Conservation (phyloP, 257 asterid species). For the Ballota nigra region DNA sequence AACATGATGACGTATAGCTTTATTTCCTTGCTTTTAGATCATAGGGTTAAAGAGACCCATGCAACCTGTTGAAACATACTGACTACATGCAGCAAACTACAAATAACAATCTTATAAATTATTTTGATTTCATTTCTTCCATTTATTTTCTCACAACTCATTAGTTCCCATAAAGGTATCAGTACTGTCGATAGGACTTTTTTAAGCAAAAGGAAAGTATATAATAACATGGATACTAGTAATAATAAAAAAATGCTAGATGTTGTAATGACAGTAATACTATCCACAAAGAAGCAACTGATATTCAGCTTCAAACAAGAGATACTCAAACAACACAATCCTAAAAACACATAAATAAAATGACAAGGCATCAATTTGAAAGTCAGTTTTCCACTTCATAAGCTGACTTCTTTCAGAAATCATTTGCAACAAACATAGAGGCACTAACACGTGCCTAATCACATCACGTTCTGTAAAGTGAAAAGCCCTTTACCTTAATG, state of each 20-base stretch:
- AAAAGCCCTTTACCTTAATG: conserved; percentile 55
- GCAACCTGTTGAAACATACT: not conserved
- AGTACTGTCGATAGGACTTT: not conserved
- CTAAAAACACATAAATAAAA: conserved; percentile 1
- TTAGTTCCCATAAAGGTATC: not conserved
- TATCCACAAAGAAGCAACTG: not conserved
- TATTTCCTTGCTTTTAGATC: not conserved
- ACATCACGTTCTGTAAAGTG: not conserved
- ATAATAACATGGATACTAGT: not conserved
- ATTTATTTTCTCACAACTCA: not conserved
- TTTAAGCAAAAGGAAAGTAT: not conserved
- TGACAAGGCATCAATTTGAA: not conserved
- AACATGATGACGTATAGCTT: not conserved
- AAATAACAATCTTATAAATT: not conserved
- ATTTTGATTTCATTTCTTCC: not conserved
- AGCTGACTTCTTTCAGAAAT: conserved; percentile 8
- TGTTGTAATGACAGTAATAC: not conserved
- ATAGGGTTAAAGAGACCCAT: not conserved
- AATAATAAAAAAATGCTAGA: not conserved
- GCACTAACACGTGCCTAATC: not conserved
- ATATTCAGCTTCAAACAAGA: conserved; percentile 14
- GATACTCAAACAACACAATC: conserved; percentile 1
- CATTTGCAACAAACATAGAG: not conserved
- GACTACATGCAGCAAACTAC: not conserved
- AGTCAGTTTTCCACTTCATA: not conserved